Base-by-base conservation (phyloP, 768 basidiomycete genomes). In the Brasilioporus rufonigricans region DNA sequence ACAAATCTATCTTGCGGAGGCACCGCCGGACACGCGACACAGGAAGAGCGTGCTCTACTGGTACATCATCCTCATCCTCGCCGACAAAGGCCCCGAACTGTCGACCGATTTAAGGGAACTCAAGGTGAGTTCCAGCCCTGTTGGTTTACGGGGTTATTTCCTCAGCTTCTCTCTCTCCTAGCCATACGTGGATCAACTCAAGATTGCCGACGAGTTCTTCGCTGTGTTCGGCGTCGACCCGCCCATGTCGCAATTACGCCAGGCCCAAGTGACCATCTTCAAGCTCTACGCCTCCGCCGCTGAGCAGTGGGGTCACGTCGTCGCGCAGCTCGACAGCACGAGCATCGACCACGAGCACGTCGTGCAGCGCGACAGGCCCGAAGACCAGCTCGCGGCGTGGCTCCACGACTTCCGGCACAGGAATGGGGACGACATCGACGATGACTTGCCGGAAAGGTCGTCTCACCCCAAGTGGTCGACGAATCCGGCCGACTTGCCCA, bases 351-450 rank as follows among this genome's bases (percentile, higher is more conserved):
- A 74, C 21, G 64, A 65, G 18, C 70, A 67, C n/a, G 44, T 63
- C 52, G 62, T 69, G 7, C 67, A 66, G 6, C 65, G 74, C 0
- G 73, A 74, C 50, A 78, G 77, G 43, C 67, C 76, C 3, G 81
- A 81, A 50, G 83, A 85, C 57, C 80, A 84, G 49, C 76, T 88
- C 6, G 76, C 77, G 0, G 75, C 74, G 6, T 86, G 85, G 85
- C 59, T 85, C 43, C 80, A 80, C 16, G 73, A 79, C 24, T 67
- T 80, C 55, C 66, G 75, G 44, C 55, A 78, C 50, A 76, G 76
- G 23, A 71, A 77, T 23, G 75, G 71, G 33, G 71, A 72, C 13
- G 66, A 68, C 38, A 63, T 67, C n/a, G 71, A 71, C 1, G 66
- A 68, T 32, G 64, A 69, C 32, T 33, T 62, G 50, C 63, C 65